Evolutionary conservation across 768 basidiomycete species (phyloP).

Genomic region (Serendipita sp.): DNA sequence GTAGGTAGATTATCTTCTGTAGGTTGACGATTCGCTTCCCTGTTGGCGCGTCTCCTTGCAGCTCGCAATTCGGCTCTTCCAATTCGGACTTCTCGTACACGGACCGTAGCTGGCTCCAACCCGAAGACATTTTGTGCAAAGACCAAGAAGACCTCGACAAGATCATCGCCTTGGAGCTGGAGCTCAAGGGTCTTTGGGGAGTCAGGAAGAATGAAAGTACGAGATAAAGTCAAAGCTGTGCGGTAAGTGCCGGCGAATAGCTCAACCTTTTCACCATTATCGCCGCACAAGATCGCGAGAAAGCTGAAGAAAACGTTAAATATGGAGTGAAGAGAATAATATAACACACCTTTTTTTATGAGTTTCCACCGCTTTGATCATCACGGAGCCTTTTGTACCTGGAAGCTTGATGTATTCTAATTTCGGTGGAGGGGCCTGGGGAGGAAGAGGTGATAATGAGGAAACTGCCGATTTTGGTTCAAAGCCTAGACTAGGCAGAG

Average conservation of each 20-base stretch:
- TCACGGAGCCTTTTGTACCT: slow-evolving; percentile 69
- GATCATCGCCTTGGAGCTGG: slow-evolving; percentile 77
- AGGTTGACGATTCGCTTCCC: slow-evolving; percentile 15
- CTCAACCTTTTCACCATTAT: slow-evolving; percentile 41
- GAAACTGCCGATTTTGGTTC: not conserved
- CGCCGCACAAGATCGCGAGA: slow-evolving; percentile 83
- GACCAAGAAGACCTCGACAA: slow-evolving; percentile 82
- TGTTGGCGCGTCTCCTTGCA: slow-evolving; percentile 45
- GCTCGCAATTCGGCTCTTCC: slow-evolving; percentile 77
- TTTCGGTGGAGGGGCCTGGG: slow-evolving; percentile 60
- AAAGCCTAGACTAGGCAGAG: not conserved
- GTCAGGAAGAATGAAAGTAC: slow-evolving; percentile 84
- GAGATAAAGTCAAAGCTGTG: slow-evolving; percentile 78
- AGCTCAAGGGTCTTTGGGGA: slow-evolving; percentile 77
- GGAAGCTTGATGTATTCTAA: slow-evolving; percentile 86
- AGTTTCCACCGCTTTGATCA: slow-evolving; percentile 81
- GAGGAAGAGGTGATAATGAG: not conserved
- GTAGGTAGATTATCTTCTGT: slow-evolving; percentile 43
- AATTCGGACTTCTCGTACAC: slow-evolving; percentile 85
- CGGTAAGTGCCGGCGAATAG: slow-evolving; percentile 42
- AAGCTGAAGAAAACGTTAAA: slow-evolving; percentile 34
- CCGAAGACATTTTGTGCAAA: slow-evolving; percentile 88
- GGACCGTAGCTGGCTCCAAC: slow-evolving; percentile 79
- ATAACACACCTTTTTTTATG: slow-evolving; percentile 59
- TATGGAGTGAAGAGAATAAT: not conserved